Conservation (phyloP, 192 early-diverging fungal species). For the Umbelopsis sp. region DNA sequence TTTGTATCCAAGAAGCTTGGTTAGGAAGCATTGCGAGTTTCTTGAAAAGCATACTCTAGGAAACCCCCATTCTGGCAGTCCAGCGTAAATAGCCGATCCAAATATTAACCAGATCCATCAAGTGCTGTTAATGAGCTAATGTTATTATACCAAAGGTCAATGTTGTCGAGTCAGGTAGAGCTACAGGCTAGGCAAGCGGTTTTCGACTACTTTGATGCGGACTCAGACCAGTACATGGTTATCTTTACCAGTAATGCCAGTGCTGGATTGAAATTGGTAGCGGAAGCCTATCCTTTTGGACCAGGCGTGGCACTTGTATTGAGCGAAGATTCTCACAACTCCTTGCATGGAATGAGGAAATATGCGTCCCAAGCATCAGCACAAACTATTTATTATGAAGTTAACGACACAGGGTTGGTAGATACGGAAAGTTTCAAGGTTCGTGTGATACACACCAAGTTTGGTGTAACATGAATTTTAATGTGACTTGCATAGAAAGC, state of each 20-base stretch:
- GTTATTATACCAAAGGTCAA: background rate
- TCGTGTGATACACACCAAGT: background rate
- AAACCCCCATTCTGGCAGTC: constrained; percentile 6
- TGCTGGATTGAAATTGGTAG: constrained; percentile 12
- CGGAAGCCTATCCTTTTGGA: constrained; percentile 6
- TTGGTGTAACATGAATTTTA: too few species aligned
- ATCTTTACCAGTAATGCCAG: constrained; percentile 8
- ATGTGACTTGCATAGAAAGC: too few species aligned
- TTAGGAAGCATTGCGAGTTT: background rate
- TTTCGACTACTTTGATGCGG: background rate
- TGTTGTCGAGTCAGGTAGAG: background rate
- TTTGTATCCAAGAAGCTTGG: background rate
- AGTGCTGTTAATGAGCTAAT: background rate
- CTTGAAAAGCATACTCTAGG: constrained; percentile 1
- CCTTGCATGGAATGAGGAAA: constrained; percentile 2
- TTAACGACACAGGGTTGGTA: background rate
- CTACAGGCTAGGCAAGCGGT: background rate
- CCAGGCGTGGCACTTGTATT: background rate
- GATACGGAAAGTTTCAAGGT: background rate
- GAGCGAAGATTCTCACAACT: constrained; percentile 9
- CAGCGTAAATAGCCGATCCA: background rate
- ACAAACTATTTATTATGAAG: background rate
- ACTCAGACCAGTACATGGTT: background rate
- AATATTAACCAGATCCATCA: background rate
- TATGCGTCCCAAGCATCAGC: background rate